These are phyloP conservation scores for Monosporozyma servazzii DNA, from an alignment of 805 yeast genomes.

Conservation along the genomic window DNA sequence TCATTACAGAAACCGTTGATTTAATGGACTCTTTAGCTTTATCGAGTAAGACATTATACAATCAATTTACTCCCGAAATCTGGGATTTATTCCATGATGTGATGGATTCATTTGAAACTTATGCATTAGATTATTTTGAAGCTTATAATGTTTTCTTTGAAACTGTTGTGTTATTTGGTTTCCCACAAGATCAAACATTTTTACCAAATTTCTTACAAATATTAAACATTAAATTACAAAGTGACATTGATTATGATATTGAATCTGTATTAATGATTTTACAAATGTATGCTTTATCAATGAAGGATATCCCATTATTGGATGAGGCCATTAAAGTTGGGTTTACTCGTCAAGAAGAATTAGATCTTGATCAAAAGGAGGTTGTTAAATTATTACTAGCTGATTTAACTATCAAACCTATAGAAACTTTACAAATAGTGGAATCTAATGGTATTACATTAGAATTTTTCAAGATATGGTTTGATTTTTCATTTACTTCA, in stretches of 20 bases:
- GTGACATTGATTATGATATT: slow-evolving; percentile 32
- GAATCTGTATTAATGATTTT: slow-evolving; percentile 31
- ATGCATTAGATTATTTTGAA: slow-evolving; percentile 51
- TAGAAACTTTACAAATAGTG: slow-evolving; percentile 42
- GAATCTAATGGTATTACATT: slow-evolving; percentile 40
- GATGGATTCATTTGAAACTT: slow-evolving; percentile 47
- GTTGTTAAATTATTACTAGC: slow-evolving; percentile 56
- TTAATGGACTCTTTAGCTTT: slow-evolving; percentile 47
- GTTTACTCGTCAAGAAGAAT: slow-evolving; percentile 22
- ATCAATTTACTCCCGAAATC: slow-evolving; percentile 39
- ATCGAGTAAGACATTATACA: slow-evolving; percentile 38
- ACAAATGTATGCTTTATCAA: slow-evolving; percentile 23
- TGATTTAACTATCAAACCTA: slow-evolving; percentile 53
- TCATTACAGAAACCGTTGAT: slow-evolving; percentile 55
- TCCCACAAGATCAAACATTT: slow-evolving; percentile 29
- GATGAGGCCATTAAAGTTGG: slow-evolving; percentile 15
- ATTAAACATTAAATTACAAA: slow-evolving; percentile 21
- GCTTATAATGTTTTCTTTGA: slow-evolving; percentile 49
- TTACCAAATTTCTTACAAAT: slow-evolving; percentile 23
- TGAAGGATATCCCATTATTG: slow-evolving; percentile 27
- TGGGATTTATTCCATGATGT: slow-evolving; percentile 46
- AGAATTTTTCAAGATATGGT: slow-evolving; percentile 55
- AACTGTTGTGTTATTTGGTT: slow-evolving; percentile 44
- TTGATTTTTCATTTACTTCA: slow-evolving; percentile 44
- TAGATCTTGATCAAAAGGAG: slow-evolving; percentile 33